Base-by-base conservation (phyloP, 1,284 basidiomycete species). In the Pyrrhoderma noxium region DNA sequence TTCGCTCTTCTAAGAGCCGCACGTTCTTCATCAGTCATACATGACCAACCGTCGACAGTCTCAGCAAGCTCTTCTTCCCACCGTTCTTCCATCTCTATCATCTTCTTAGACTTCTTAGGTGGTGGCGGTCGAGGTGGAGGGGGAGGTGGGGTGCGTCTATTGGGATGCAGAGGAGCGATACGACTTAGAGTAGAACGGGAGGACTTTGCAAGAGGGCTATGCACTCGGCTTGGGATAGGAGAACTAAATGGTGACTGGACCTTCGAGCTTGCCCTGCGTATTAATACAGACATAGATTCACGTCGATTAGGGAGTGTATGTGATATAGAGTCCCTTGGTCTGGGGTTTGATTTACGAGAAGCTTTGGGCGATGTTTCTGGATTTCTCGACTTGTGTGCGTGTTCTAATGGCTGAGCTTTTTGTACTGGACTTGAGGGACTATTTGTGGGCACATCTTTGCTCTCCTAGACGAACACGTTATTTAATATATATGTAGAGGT, bases 1-100 rank as follows among this genome's bases (percentile, higher is more conserved):
- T 87, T 86, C 16, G 71, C 72, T 57, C 72, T 75, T 60, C 76
- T 72, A 61, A 84, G 64, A 52, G 69, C 70, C 55, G 71, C 78
- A 59, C 84, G 73, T 63, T 87, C 83, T 47, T 72, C 72, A 56
- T 86, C 82, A 13, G 70, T 67, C 67, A 88, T 68, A 40, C 73
- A 75, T 48, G 75, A 76, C 86, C 85, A 89, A 5, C 84, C 85
- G 13, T 84, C 83, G 7, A 84, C 69, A 41, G 70, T 78, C 55
- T 89, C 86, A 38, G 82, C 70, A 49, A 89, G 66, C 65, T 89
- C 85, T 64, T 85, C 77, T 62, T 88, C 85, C 76, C 87, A 87
- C 60, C 72, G 76, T 65, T 88, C 85, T 66, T 89, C 85, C 59
- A 76, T 65, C 60, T 82, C 77, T 19, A 84, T 64, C 66, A 85